phyloP scores from a whole-genome alignment of 2,329 filamentous ascomycete genomes.

The Claviceps humidiphila region DNA sequence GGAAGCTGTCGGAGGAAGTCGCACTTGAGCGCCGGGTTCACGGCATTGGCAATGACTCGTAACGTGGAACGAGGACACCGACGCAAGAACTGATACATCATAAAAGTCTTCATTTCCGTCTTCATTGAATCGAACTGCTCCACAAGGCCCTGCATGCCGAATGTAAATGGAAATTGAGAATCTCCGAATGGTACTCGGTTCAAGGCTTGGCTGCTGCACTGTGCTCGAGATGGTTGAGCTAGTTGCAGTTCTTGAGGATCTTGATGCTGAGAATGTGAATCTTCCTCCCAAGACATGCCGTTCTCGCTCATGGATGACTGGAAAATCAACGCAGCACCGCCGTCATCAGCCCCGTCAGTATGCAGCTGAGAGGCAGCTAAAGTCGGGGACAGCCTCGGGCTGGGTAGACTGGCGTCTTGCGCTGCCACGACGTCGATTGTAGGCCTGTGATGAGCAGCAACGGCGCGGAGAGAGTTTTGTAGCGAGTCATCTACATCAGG shows the following conservation, averaged over 20 bases:
- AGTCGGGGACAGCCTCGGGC: slow-evolving; percentile 85
- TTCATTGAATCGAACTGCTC: slow-evolving; percentile 87
- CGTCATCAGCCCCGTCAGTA: slow-evolving; percentile 30
- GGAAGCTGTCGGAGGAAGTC: slow-evolving; percentile 81
- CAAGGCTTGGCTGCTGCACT: slow-evolving; percentile 11
- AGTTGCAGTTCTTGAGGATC: slow-evolving; percentile 11
- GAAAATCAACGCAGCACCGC: slow-evolving; percentile 23
- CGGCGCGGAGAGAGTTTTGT: slow-evolving; percentile 30
- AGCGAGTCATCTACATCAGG: slow-evolving; percentile 37
- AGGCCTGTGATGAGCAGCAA: slow-evolving; percentile 35
- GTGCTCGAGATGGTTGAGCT: not conserved
- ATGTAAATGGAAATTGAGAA: slow-evolving; percentile 27
- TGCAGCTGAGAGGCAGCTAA: slow-evolving; percentile 54
- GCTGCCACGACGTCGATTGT: slow-evolving; percentile 56
- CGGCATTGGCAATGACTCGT: slow-evolving; percentile 76
- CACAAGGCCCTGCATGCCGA: slow-evolving; percentile 76
- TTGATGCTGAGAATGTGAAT: slow-evolving; percentile 26
- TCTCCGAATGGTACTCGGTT: not conserved
- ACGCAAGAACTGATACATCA: slow-evolving; percentile 91
- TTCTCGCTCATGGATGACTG: slow-evolving; percentile 18
- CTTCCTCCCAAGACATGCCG: slow-evolving; percentile 22
- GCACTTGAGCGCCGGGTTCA: slow-evolving; percentile 89
- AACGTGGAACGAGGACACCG: slow-evolving; percentile 79
- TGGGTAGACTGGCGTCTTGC: slow-evolving; percentile 86
- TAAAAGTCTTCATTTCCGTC: slow-evolving; percentile 80